Conservation (phyloP, 1,284 basidiomycete species). For the Prillingera fragicola region DNA sequence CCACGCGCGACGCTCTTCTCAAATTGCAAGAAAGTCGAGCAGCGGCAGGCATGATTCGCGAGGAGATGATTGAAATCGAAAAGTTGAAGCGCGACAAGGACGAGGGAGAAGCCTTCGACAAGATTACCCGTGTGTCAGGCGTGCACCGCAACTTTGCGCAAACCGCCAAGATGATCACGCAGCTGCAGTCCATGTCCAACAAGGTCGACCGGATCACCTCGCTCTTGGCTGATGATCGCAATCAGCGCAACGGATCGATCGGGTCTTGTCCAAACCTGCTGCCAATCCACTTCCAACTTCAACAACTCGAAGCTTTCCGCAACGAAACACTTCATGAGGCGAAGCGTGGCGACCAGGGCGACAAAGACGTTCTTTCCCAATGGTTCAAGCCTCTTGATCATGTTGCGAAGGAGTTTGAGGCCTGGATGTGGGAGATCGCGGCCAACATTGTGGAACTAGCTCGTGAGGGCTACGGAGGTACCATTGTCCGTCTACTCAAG, state of each 20-base stretch:
- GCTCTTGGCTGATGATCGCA: constrained; percentile 68
- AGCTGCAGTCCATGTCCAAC: constrained; percentile 80
- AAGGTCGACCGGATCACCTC: constrained; percentile 73
- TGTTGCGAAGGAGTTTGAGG: constrained; percentile 77
- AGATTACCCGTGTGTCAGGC: constrained; percentile 87
- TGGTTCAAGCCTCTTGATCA: constrained; percentile 86
- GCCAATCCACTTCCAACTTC: constrained; percentile 81
- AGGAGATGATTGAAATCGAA: constrained; percentile 87
- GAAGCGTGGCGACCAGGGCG: constrained; percentile 62
- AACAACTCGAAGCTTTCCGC: constrained; percentile 83
- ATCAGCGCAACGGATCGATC: constrained; percentile 57
- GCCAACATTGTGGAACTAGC: constrained; percentile 73
- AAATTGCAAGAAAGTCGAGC: constrained; percentile 76
- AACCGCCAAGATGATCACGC: constrained; percentile 91
- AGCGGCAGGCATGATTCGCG: constrained; percentile 79
- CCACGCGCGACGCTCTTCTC: constrained; percentile 80
- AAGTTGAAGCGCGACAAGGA: constrained; percentile 54
- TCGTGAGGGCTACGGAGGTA: constrained; percentile 70
- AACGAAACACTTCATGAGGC: constrained; percentile 90
- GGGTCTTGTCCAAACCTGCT: constrained; percentile 84
- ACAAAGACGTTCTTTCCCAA: constrained; percentile 61
- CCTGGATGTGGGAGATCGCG: constrained; percentile 74
- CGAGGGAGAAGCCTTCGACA: constrained; percentile 62
- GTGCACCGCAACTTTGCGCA: constrained; percentile 93
- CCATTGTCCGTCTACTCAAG: constrained; percentile 86